phyloP scores from a whole-genome alignment of 768 basidiomycete species.

The Russula lepida region DNA sequence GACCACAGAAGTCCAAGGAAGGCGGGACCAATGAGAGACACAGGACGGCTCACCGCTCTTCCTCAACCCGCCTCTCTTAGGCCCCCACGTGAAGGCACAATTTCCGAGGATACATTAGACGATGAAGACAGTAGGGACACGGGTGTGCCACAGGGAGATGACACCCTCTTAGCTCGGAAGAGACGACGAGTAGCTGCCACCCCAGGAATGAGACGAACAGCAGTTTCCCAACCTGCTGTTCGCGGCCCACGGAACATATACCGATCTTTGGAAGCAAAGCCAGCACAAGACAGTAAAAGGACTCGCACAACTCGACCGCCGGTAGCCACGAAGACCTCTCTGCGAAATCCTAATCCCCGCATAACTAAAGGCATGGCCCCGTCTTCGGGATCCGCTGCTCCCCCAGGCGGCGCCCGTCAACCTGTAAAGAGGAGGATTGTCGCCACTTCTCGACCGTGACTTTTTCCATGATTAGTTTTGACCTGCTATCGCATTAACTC shows the following conservation, averaged over 20 bases:
- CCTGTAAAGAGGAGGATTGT: background rate
- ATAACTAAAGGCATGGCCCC: background rate
- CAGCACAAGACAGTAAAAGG: background rate
- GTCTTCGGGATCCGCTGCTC: background rate
- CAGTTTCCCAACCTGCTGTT: background rate
- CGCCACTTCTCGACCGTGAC: conserved; percentile 4
- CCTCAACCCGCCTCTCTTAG: conserved; percentile 6
- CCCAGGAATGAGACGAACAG: background rate
- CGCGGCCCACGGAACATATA: background rate
- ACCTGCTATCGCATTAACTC: background rate
- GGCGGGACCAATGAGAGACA: background rate
- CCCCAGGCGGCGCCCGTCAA: conserved; percentile 5
- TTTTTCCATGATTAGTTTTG: background rate
- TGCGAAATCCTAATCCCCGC: conserved; percentile 5
- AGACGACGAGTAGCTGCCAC: conserved; percentile 11
- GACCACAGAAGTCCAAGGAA: conserved; percentile 9
- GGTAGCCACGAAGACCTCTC: conserved; percentile 15
- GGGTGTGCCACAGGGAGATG: background rate
- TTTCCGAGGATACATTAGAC: conserved; percentile 19
- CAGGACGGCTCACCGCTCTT: conserved; percentile 2
- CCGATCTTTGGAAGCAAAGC: background rate
- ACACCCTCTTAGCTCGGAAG: conserved; percentile 10
- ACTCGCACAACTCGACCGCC: background rate
- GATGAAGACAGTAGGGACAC: conserved; percentile 11
- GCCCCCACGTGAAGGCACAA: conserved; percentile 3